Base-by-base conservation (phyloP, 2,329 filamentous ascomycete species). In the Grosmannia serpens region DNA sequence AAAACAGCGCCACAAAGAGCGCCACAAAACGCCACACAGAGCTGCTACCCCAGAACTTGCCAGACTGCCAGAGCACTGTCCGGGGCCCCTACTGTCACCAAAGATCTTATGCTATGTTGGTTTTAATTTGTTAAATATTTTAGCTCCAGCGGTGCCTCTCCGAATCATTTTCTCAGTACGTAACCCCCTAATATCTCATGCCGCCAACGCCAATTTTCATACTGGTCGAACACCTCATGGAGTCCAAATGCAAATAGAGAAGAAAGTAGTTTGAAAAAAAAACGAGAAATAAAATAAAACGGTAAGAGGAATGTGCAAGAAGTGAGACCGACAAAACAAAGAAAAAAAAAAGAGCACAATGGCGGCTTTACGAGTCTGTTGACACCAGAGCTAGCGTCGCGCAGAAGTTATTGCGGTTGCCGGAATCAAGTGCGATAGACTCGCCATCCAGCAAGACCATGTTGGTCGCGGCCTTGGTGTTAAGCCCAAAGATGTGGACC, bases 401-500 rank as follows among this genome's bases (percentile, higher is more conserved):
- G 64, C 83, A 85, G 66, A 84, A 88, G 64, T 77, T 83, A 70
- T 83, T 86, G 58, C 80, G 74, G 71, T 88, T 87, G 69, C 86
- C 82, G 56, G 69, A 71, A 64, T 85, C 82, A 5, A 81, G 68
- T 53, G 78, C 80, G 1, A 73, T 73, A 17, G 74, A 71, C 66
- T 76, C 64, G 46, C 83, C 83, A 64, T 87, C 74, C 22, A 86
- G 68, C 1, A 79, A 84, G 60, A 91, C 73, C 86, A 91, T 90
- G 72, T 88, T 89, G 56, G 80, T 75, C 26, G 83, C 78, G 4
- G 87, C 87, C 76, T 90, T 90, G 62, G 88, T 91, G 73, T 79
- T 88, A 58, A 91, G 71, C 9, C 82, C 88, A 62, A 81, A 88
- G 44, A 91, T 70, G 64, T 83, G 75, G 46, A 89, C 76, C 13